Base-by-base conservation (phyloP, 306 rosid species). In the Quercus gilva region DNA sequence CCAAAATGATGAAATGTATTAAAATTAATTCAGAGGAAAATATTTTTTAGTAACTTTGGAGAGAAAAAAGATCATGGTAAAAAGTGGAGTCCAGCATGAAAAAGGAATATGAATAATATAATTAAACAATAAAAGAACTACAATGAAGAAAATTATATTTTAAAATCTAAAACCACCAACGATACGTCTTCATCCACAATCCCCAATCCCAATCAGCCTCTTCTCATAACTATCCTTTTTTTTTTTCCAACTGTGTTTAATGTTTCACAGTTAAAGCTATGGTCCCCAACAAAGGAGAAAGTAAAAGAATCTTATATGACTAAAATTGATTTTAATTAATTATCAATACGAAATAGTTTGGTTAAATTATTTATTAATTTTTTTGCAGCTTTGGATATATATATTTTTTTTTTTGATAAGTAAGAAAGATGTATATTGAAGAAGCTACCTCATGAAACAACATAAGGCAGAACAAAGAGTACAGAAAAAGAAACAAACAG, bases 1-100 rank as follows among this genome's bases (percentile, higher is more conserved):
- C 52, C 81, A 65, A 74, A 82, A 81, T 52, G 15, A 85, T 71
- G 33, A 74, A 76, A 41, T 18, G 26, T 43, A 67, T 51, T 26
- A 55, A 33, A 60, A 29, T 71, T 75, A 31, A 23, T 74, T 14
- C 70, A 35, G n/a, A 59, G 29, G 73, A 78, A 35, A 56, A 74
- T 8, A 59, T 72, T 23, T 17, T 59, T 20, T 18, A 49, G 53
- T 49, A 17, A 49, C 65, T 6, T 13, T 4, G 52, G 72, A 67
- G 17, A 10, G n/a, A 19, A 28, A 26, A 63, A 63, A 3, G 20
- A 26, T 63, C 43, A 28, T 63, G 17, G 69, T 18, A 63, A 63
- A 26, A 1, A 15, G 10, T 63, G 18, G 28, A 28, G 41, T 63
- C 17, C 69, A 5, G 3, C 1, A 18, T 60, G 2, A 1, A 25